These are phyloP conservation scores for Lipomyces japonicus DNA, from an alignment of 805 yeast genomes.

Conservation along the genomic window DNA sequence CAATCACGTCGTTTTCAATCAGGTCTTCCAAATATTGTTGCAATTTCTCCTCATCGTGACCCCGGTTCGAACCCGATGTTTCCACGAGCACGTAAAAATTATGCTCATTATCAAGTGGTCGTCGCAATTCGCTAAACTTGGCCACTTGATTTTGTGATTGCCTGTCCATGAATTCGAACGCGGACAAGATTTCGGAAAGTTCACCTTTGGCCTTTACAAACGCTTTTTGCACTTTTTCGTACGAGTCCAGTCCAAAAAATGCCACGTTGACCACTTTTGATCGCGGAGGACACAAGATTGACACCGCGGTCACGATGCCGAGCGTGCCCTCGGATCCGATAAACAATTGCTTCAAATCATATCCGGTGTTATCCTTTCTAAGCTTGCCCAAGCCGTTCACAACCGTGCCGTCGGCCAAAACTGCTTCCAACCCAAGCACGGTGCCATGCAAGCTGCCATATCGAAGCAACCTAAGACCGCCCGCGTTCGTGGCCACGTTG, in stretches of 20 bases:
- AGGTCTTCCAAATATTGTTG: constrained; percentile 77
- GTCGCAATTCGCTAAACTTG: constrained; percentile 51
- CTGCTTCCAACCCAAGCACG: constrained; percentile 87
- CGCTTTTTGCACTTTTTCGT: constrained; percentile 77
- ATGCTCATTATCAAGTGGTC: constrained; percentile 78
- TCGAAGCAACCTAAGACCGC: constrained; percentile 81
- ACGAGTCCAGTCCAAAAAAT: constrained; percentile 74
- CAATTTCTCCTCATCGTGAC: constrained; percentile 87
- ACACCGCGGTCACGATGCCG: constrained; percentile 86
- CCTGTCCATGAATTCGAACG: constrained; percentile 92
- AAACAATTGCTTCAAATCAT: constrained; percentile 84
- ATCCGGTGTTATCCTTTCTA: constrained; percentile 93
- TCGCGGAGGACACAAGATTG: constrained; percentile 83
- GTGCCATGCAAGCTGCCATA: constrained; percentile 92
- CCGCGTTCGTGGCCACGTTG: constrained; percentile 92
- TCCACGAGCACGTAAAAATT: constrained; percentile 91
- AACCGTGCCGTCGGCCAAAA: constrained; percentile 84
- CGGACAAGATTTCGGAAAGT: constrained; percentile 79
- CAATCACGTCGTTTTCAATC: constrained; percentile 78
- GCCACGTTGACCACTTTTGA: constrained; percentile 86
- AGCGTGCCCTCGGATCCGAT: constrained; percentile 93
- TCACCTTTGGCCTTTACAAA: constrained; percentile 75
- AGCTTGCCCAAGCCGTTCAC: constrained; percentile 76
- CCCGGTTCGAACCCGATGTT: constrained; percentile 91
- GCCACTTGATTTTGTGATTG: constrained; percentile 60